Base-by-base conservation (phyloP, 179 eudicot species). In the Spergularia azorica region DNA sequence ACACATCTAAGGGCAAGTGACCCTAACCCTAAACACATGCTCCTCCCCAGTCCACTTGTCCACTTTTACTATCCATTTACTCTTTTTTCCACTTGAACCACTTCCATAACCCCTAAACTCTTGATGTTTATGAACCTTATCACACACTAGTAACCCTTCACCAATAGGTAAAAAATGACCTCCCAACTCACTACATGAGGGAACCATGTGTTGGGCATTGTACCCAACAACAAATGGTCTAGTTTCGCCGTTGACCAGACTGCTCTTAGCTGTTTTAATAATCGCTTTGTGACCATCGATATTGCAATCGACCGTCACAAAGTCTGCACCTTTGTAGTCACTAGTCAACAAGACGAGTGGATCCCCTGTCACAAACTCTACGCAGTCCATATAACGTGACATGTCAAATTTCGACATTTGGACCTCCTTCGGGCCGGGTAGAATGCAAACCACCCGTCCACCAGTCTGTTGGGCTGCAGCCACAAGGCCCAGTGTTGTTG, bases 381-480 rank as follows among this genome's bases (percentile, higher is more conserved):
- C 87, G 51, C 78, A 79, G 18, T 87, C 83, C 9, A 76, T 21
- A 52, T 86, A 84, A 52, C 85, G 81, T 26, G 83, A 74, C 36
- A 89, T 63, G 5, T 86, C 72, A 8, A 80, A 79, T 72, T 82
- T 87, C 10, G 92, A 86, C 9, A 59, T 54, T 36, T 78, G 63
- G 0, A 84, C 80, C 38, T 74, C 83, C 7, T 74, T 81, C 6
- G 58, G 21, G 71, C 86, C 78, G 2, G 90, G 90, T 18, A 89
- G 75, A 41, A 90, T 86, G 81, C 94, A 90, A 1, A 90, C 85
- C 14, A 91, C 83, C 63, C 82, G 86, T 20, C 94, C 94, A 51
- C 92, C 86, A 8, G 89, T 92, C 69, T 92, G 89, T 9, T 85
- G 76, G 70, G 90, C 94, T 7, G 97, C 97, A 16, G 91, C 97